These are phyloP conservation scores for Salicornia ramosissima DNA, from an alignment of 148 eudicot genomes.

Conservation along the genomic window DNA sequence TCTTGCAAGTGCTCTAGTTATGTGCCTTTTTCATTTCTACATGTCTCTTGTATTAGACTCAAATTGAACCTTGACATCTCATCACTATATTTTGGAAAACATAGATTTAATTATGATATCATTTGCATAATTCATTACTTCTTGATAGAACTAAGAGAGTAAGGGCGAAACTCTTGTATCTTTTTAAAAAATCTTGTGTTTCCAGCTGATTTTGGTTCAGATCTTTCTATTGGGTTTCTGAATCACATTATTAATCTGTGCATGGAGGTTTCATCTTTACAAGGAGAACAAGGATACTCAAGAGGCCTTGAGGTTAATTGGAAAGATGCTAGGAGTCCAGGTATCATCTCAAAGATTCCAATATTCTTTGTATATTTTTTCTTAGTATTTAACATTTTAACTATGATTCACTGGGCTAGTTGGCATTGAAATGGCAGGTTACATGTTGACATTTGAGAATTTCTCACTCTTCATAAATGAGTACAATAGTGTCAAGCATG, in stretches of 20 bases:
- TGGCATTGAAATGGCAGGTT: neutral
- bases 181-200: too few species aligned
- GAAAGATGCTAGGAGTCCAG: slow-evolving; percentile 94
- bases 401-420: neutral
- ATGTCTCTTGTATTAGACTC: neutral
- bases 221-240: neutral
- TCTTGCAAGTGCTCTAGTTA: neutral
- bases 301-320: slow-evolving; percentile 77
- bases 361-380: neutral
- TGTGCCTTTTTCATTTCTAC: neutral
- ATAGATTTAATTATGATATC: neutral
- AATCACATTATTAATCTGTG: slow-evolving; percentile 10
- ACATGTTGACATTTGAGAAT: neutral
- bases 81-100: slow-evolving; percentile 4
- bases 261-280: slow-evolving; percentile 83
- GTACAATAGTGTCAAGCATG: neutral
- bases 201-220: neutral
- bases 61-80: neutral
- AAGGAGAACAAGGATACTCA: slow-evolving; percentile 99
- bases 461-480: neutral
- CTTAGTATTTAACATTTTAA: neutral
- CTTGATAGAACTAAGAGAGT: neutral
- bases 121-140: neutral
- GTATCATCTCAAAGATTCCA: slow-evolving; percentile 23
- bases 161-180: neutral